These are phyloP conservation scores for Hyphopichia homilentoma DNA, from an alignment of 805 yeast genomes.

Conservation along the genomic window DNA sequence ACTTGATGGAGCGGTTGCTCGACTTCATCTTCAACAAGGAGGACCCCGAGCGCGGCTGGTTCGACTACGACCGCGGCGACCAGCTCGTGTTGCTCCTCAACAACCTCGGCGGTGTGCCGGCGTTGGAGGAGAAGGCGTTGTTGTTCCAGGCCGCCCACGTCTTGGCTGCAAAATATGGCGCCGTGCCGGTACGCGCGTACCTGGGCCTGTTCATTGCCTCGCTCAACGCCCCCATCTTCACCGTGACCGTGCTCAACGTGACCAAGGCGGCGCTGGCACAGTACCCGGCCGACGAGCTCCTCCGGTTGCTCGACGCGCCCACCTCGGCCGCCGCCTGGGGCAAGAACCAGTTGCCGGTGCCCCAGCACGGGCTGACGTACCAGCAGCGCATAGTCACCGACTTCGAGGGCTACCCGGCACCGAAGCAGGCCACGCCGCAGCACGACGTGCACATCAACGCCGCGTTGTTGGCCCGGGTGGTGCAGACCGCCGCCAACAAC, in stretches of 20 bases:
- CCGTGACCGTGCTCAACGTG: conserved; percentile 31
- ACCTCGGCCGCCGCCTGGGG: conserved; percentile 28
- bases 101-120: conserved; percentile 36
- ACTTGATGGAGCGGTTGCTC: conserved; percentile 21
- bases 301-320: conserved; percentile 26
- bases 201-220: conserved; percentile 32
- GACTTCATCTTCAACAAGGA: conserved; percentile 19
- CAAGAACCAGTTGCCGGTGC: conserved; percentile 5
- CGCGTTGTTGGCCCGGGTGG: conserved; percentile 10
- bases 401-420: conserved; percentile 22
- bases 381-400: conserved; percentile 18
- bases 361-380: conserved; percentile 13
- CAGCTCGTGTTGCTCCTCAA: conserved; percentile 27
- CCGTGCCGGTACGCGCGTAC: conserved; percentile 25
- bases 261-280: conserved; percentile 20
- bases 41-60: conserved; percentile 26
- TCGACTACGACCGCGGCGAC: conserved; percentile 23
- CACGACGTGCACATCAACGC: conserved; percentile 19
- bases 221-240: conserved; percentile 34
- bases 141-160: conserved; percentile 18
- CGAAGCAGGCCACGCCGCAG: conserved; percentile 1
- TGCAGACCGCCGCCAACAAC: conserved; percentile 22
- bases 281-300: conserved; percentile 16
- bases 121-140: conserved; percentile 26
- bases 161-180: conserved; percentile 19